Evolutionary conservation across 2,329 filamentous ascomycete genomes (phyloP), one percentile per base, ranked within the genome.

Genomic region (Fusarium buharicum): DNA sequence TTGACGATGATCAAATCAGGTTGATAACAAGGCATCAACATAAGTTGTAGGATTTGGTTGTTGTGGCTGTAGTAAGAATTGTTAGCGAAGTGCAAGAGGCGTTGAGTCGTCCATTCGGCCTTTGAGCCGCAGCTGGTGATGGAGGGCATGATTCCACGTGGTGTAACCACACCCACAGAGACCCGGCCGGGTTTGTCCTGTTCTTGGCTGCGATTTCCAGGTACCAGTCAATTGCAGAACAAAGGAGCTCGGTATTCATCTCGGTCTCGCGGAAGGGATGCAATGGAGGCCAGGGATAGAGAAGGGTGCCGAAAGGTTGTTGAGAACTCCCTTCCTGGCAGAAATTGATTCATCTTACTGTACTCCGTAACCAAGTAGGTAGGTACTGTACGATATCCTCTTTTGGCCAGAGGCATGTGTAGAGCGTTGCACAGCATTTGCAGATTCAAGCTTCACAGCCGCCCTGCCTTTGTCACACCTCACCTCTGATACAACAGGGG

Each of bases 121-220:
- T 46, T 55, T 50, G 52, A 65, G 66, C 60, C 65, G 65, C 55
- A 50, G 48, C 28, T 43, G 48, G 31, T 43, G 51, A 50, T 59
- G 55, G 60, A 39, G 52, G 55, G 48, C 51, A 56, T 48, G 52
- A 63, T 67, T 57, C 59, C 67, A 70, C 67, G 67, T 67, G 67
- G 67, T 70, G 63, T 61, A 70, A 69, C 67, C 63, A 59, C 62
- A n/a, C n/a, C n/a, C n/a, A 61, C 13, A 66, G 28, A 34, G 37
- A 38, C 52, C 49, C 41, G 37, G 39, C 39, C 41, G 37, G 39
- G 38, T 49, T 59, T 45, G 54, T 31, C 46, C 17, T 38, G 50
- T 44, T 51, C 36, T 46, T 51, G 39, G 28, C 50, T 47, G 18
- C 13, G 31, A 40, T 34, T 51, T 53, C 41, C 50, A 36, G 33